Conservation (phyloP, 331 rosid genomes). For the Acacia concinna region DNA sequence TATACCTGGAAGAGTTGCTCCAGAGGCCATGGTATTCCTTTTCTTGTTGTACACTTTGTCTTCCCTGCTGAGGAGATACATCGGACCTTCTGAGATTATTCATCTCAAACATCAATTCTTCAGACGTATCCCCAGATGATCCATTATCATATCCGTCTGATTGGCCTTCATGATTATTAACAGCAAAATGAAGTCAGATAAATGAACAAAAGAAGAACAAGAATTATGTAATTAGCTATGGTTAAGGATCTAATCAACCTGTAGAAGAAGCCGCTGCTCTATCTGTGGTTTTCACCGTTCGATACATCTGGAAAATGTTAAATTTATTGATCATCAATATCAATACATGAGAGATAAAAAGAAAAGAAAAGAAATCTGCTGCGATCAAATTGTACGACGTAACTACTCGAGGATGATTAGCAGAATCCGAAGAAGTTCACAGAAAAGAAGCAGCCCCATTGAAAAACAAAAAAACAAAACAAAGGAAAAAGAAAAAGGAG, state of each 20-base stretch:
- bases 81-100: constrained; percentile 67
- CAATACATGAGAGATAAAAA: background rate
- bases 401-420: background rate
- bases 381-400: background rate
- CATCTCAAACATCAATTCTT: constrained; percentile 79
- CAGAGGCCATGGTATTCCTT: constrained; percentile 73
- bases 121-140: constrained; percentile 93
- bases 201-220: background rate
- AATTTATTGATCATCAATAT: constrained; percentile 20
- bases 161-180: constrained; percentile 56
- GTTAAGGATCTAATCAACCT: constrained; percentile 42
- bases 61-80: constrained; percentile 62
- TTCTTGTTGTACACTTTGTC: constrained; percentile 61
- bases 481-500: background rate
- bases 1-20: constrained; percentile 91
- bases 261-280: constrained; percentile 89
- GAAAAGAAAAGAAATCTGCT: background rate
- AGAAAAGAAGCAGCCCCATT: background rate
- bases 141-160: constrained; percentile 85
- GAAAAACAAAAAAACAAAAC: background rate
- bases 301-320: constrained; percentile 70
- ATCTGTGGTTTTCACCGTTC: constrained; percentile 97
- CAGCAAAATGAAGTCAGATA: background rate
- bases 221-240: background rate
- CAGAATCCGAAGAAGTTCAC: constrained; percentile 9